phyloP scores from a whole-genome alignment of 306 rosid species.

The Carpinus fangiana region DNA sequence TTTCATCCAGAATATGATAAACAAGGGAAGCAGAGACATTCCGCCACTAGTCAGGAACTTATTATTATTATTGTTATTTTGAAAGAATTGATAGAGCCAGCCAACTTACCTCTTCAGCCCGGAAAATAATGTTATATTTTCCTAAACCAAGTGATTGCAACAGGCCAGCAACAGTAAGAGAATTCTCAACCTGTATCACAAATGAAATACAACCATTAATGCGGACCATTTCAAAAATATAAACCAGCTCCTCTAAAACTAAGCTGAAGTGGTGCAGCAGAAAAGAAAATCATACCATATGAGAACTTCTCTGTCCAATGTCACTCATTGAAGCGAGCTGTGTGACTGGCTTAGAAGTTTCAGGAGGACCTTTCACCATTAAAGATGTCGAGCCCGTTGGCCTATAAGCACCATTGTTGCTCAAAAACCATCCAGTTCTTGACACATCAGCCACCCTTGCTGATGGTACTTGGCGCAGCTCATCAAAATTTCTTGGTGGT shows the following conservation, averaged over 20 bases:
- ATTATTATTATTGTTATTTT: background rate
- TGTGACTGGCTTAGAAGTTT: slow-evolving; percentile 33
- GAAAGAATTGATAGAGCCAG: background rate
- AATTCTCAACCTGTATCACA: slow-evolving; percentile 37
- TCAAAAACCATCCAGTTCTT: slow-evolving; percentile 36
- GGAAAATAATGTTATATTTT: slow-evolving; percentile 53
- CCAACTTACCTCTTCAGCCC: slow-evolving; percentile 64
- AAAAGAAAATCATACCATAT: slow-evolving; percentile 32
- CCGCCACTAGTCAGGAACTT: background rate
- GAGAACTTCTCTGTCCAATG: slow-evolving; percentile 33
- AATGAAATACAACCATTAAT: background rate
- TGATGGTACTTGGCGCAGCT: slow-evolving; percentile 30
- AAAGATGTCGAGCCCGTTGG: slow-evolving; percentile 27
- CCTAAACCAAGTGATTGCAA: slow-evolving; percentile 61
- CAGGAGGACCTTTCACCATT: slow-evolving; percentile 29
- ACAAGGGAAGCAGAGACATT: background rate
- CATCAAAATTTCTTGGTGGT: slow-evolving; percentile 39
- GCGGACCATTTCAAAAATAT: background rate
- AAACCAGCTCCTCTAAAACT: background rate
- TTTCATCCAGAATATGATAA: slow-evolving; percentile 5
- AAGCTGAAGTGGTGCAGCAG: background rate
- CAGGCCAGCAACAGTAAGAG: slow-evolving; percentile 48
- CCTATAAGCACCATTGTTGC: slow-evolving; percentile 36
- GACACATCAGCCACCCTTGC: slow-evolving; percentile 29
- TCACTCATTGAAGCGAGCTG: slow-evolving; percentile 31